Conservation (phyloP, 1,284 basidiomycete species). For the Marasmius tenuissimus region DNA sequence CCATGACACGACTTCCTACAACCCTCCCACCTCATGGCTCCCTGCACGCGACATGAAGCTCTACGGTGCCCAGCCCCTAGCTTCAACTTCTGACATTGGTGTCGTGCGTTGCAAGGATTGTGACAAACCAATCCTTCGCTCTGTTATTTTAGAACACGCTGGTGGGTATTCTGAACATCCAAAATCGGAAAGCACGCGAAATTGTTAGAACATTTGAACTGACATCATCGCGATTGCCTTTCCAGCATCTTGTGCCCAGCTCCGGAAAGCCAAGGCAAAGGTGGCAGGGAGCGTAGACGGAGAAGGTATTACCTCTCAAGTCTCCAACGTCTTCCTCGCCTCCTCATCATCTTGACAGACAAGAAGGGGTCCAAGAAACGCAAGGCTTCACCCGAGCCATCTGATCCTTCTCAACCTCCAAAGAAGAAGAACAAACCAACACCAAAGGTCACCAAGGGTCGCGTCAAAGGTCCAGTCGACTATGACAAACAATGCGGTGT, state of each 20-base stretch:
- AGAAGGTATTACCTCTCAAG: constrained; percentile 29
- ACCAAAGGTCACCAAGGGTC: constrained; percentile 71
- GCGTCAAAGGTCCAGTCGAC: constrained; percentile 84
- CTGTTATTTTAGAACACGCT: constrained; percentile 73
- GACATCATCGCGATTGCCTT: not conserved
- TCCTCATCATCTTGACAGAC: constrained; percentile 20
- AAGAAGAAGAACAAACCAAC: constrained; percentile 77
- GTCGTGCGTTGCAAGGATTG: constrained; percentile 80
- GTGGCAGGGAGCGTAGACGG: constrained; percentile 26
- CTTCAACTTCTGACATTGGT: constrained; percentile 62
- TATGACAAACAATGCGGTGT: constrained; percentile 96
- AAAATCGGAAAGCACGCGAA: not conserved
- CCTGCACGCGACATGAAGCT: constrained; percentile 85
- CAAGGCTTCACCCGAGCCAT: constrained; percentile 64
- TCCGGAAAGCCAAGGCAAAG: constrained; percentile 63
- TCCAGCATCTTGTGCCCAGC: constrained; percentile 62
- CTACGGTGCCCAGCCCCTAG: constrained; percentile 76
- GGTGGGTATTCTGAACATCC: constrained; percentile 45
- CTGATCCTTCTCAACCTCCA: constrained; percentile 56
- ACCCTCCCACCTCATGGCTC: constrained; percentile 81
- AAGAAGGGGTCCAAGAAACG: constrained; percentile 65
- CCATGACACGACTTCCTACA: constrained; percentile 39
- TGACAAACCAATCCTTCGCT: constrained; percentile 72
- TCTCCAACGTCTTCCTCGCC: not conserved
- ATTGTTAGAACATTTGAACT: not conserved